Evolutionary conservation across 169 alveolate species (phyloP), one percentile per base, ranked within the genome.

Genomic region (Blepharisma undulans): DNA sequence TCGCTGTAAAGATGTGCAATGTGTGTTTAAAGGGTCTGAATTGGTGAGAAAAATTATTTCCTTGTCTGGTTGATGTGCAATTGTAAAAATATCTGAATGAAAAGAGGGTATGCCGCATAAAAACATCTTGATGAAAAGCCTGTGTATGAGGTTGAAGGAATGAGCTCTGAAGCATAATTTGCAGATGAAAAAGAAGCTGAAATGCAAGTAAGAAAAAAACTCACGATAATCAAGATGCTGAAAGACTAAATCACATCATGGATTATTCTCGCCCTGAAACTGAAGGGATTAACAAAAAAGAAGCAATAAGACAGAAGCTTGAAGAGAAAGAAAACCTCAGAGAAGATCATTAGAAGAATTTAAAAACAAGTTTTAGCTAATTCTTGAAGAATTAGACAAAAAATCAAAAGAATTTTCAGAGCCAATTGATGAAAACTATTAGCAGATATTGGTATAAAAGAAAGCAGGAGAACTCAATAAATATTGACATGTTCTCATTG

Each of bases 131-230:
- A 98, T 90, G 98, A 97, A 81, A 95, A 97, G 74, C 98, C 98
- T 14, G 97, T 98, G 10, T 96, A 94, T 86, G 96, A 91, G 29
- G 98, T 96, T 76, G 99, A 98, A 86, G 93, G 98, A 90, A 92
- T 97, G 88, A 95, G 90, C 66, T 97, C 98, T n/a, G 95, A 94
- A 30, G 99, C 99, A 0, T 98, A 96, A 81, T 91, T 93, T 22
- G 90, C 87, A 82, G 98, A 98, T 36, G 99, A 99, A n/a, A 36
- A 94, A n/a, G 98, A 96, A 59, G 95, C 92, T 86, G 99, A 97
- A 90, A 93, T 95, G 91, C 95, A 95, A 87, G 98, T 96, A 93
- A 92, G 97, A 76, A 93, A 95, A 36, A 91, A 87, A 86, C 91
- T 76, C 95, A 95, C 77, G 92, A 95, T 89, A 98, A 95, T 88